Base-by-base conservation (phyloP, 192 early-diverging fungal genomes). In the Podila epicladia region DNA sequence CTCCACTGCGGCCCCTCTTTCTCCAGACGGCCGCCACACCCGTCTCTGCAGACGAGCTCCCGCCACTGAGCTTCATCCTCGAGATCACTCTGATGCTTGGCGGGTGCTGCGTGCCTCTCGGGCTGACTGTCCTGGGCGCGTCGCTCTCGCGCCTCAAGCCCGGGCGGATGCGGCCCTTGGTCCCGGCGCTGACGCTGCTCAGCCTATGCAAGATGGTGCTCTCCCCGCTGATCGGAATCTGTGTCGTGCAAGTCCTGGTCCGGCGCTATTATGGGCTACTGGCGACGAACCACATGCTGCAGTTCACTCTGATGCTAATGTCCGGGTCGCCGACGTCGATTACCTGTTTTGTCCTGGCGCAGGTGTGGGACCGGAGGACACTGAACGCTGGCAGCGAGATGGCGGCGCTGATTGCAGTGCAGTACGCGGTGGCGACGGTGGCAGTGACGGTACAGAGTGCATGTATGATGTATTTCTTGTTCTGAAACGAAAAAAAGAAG, bases 391-490 rank as follows among this genome's bases (percentile, higher is more conserved):
- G 76, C 1, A 50, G 70, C 9, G 76, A 79, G 65, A 79, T 79
- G 76, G 70, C 76, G 1, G 70, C 76, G 15, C 26, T 79, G 29
- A 79, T 79, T 68, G 70, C 76, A 0, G 64, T 79, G 4, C 70
- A 79, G 38, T 72, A 79, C 48, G 68, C 65, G n/a, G 70, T 64
- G 1, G 64, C 59, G 17, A 59, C 45, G 1, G 64, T 79, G 15
- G 22, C 55, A 13, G 33, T 79, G 41, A 71, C 76, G 19, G 24
- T 79, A 4, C 53, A 32, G 17, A 64, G 76, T 32, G 65, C 65
- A 1, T 60, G 33, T 20, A 79, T 79, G 76, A 79, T 79, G 70
- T 79, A 72, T 41, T 72, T 67, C 58, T 68, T 79, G 65, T 79
- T 79, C 29, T 79, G 69, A 71, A 9, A 26, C 1, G 26, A 26